These are phyloP conservation scores for Avena sativa DNA, from an alignment of 176 grass and related monocot species.

Conservation along the genomic window DNA sequence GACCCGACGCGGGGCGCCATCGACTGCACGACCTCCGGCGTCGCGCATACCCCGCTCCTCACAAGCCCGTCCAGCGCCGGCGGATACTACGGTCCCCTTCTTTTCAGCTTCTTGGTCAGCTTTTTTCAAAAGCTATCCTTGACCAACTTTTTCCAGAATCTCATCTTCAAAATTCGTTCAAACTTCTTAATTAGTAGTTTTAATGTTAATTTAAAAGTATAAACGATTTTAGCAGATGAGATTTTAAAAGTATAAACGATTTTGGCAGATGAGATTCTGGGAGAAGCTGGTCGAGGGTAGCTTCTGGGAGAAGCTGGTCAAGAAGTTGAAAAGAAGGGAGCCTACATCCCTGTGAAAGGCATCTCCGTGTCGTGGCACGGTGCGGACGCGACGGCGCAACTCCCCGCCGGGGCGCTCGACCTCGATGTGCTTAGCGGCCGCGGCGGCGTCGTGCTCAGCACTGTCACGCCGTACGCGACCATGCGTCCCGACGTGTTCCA, in stretches of 20 bases:
- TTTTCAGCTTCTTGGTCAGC: too few relatives aligned
- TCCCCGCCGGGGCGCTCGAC: slow-evolving; percentile 25
- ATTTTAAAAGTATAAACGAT: too few relatives aligned
- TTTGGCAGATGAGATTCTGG: too few relatives aligned
- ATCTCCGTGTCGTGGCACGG: slow-evolving; percentile 24
- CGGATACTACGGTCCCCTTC: slow-evolving; percentile 56
- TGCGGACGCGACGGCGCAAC: rapidly evolving
- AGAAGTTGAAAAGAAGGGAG: too few relatives aligned
- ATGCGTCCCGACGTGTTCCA: slow-evolving; percentile 55
- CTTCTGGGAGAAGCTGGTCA: too few relatives aligned
- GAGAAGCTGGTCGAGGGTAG: too few relatives aligned
- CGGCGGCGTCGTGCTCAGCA: slow-evolving; percentile 66
- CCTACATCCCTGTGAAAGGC: slow-evolving; percentile 38
- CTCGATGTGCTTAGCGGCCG: slow-evolving; percentile 28
- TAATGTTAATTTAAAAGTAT: too few relatives aligned
- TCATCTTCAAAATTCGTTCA: too few relatives aligned
- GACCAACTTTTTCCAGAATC: too few relatives aligned
- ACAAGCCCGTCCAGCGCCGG: slow-evolving; percentile 40
- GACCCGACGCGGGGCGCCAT: neutral
- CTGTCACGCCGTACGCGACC: slow-evolving; percentile 42
- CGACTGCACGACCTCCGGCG: neutral
- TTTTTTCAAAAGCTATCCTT: too few relatives aligned
- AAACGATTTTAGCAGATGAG: too few relatives aligned
- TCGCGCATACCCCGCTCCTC: slow-evolving; percentile 54
- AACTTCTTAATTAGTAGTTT: too few relatives aligned